Evolutionary conservation across 345 rosid genomes (phyloP), one percentile per base, ranked within the genome.

Genomic region (Reutealis trisperma): DNA sequence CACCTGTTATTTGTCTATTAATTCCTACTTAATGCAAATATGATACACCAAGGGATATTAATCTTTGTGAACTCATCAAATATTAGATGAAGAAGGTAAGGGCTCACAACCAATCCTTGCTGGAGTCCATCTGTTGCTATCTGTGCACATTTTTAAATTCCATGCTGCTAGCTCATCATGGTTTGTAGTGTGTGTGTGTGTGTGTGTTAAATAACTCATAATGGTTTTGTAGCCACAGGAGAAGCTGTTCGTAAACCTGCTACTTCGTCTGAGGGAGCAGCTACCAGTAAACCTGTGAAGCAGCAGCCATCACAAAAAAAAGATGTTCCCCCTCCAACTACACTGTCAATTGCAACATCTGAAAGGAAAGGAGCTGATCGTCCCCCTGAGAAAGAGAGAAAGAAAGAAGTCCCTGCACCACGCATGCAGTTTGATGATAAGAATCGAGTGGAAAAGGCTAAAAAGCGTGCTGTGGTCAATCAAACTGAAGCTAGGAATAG

Each of bases 361-460:
- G 99, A 95, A 68, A 91, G 88, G 90, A 92, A 91, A 67, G 96
- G 90, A 44, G 88, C 86, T 58, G 93, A 91, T 49, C 90, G 89
- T 32, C 87, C 79, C 8, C 55, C 79, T 47, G 99, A 93, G 79
- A 95, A 95, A 80, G 99, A 93, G 68, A 89, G 97, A 83, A 93
- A 85, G 88, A 95, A 90, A 86, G 98, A 84, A 77, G 88, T 75
- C 24, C 91, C 88, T 73, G 87, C 88, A 64, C 88, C 94, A 18
- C 89, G 88, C 19, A 89, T 90, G 97, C 97, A 92, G 79, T 92
- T 89, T 86, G 97, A 92, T 70, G 93, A 90, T 73, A 85, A 79
- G 77, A 94, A 83, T 74, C 85, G 97, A 76, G 99, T 95, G 67
- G 97, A 92, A 54, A 95, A 93, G 87, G 96, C 98, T 19, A 95